Base-by-base conservation (phyloP, 2,329 filamentous ascomycete species). In the Chlorencoelia australis region DNA sequence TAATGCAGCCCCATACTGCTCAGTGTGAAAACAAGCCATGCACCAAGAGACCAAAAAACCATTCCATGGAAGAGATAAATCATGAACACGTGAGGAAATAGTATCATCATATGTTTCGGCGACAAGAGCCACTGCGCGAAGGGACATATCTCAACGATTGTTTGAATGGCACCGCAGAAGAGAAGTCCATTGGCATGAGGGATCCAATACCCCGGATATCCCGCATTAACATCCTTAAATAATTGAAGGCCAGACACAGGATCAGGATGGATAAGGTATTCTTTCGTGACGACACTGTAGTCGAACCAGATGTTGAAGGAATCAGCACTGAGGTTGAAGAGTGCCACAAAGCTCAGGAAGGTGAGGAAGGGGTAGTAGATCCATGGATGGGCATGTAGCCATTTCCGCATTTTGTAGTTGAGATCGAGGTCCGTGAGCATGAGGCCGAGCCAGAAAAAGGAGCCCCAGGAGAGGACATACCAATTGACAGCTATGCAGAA, bases 11-110 rank as follows among this genome's bases (percentile, higher is more conserved):
- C 42, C 7, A 41, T 27, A 2, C 29, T 32, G 13, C 33, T 41
- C 6, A 55, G 25, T 7, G 39, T 36, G 9, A 55, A 37, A 27
- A 43, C 46, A 6, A 47, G 31, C 36, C 42, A 46, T 11, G 54
- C 39, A 11, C 54, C 54, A 5, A 56, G 25, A 8, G 45, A 44
- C 54, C 54, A 57, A 40, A 56, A 57, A 13, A 57, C 45, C 25
- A 57, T 48, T 24, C 65, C 65, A 44, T 68, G 65, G 32, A 66
- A 54, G 6, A 68, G 58, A 44, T 68, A 68, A 36, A 68, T 64
- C 24, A 63, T 67, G 49, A 67, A 67, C 44, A 66, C 63, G 46
- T 68, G 65, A 4, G 64, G 65, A 48, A 67, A 67, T 13, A 67
- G 48, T 29, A 58, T 51, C 5, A 62, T 56, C 18, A 67, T 53